A percentile compares a stretch with the other conserved stretches of the same genome.
Conservation (phyloP, 805 yeast genomes). For the Kurtzmaniella cleridarum region DNA sequence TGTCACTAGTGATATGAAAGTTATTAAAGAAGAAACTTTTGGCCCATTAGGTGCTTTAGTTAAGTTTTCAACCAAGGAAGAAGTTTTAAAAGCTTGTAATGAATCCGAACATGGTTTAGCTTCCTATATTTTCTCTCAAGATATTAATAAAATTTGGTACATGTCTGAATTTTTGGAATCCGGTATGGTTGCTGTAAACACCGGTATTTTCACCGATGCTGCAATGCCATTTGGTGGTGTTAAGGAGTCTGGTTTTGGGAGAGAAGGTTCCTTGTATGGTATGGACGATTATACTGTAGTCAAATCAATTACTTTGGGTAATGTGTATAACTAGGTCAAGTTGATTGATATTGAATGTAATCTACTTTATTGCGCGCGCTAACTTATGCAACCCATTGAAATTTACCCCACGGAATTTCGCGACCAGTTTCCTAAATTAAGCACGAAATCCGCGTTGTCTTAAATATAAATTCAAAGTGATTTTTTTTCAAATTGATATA, state of each 20-base stretch:
- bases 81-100: constrained; percentile 51
- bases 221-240: constrained; percentile 76
- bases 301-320: constrained; percentile 49
- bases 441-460: too few relatives aligned
- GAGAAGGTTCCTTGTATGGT: constrained; percentile 76
- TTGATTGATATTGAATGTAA: too few relatives aligned
- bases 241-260: constrained; percentile 73
- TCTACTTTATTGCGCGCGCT: too few relatives aligned
- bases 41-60: constrained; percentile 60
- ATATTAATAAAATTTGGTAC: constrained; percentile 44
- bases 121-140: constrained; percentile 52
- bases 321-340: constrained; percentile 20
- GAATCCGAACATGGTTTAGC: constrained; percentile 55
- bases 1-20: constrained; percentile 47
- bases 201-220: constrained; percentile 52
- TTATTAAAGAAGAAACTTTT: constrained; percentile 54
- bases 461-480: too few relatives aligned
- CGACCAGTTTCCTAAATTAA: too few relatives aligned
- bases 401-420: too few relatives aligned
- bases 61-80: constrained; percentile 48
- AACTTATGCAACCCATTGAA: too few relatives aligned
- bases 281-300: constrained; percentile 65
- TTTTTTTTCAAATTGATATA: too few relatives aligned
- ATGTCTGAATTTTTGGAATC: constrained; percentile 53
- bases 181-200: constrained; percentile 64